These are phyloP conservation scores for Rhynchospora tenuis DNA, from an alignment of 176 grass and related monocot species.

Conservation along the genomic window DNA sequence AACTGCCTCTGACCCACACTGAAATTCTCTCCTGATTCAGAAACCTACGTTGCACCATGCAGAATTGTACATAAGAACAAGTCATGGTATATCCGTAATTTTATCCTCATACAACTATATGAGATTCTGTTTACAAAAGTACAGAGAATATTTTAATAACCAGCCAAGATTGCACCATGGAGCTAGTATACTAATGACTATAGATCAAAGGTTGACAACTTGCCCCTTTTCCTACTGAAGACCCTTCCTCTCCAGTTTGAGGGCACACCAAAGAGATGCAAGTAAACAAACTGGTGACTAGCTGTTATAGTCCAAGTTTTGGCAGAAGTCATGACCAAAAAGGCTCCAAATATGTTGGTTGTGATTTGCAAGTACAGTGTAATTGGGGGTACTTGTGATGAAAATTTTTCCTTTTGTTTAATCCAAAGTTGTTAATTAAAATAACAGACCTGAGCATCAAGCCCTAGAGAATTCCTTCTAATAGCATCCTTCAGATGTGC, in stretches of 20 bases:
- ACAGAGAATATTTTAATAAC: too few species aligned
- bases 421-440: background rate
- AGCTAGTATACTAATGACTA: background rate
- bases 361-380: background rate
- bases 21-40: slow-evolving; percentile 96
- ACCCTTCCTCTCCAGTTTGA: too few species aligned
- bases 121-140: background rate
- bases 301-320: background rate
- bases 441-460: slow-evolving; percentile 79
- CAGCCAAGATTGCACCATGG: too few species aligned
- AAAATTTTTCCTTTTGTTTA: background rate
- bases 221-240: too few species aligned
- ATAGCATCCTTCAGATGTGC: slow-evolving; percentile 98
- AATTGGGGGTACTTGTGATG: background rate
- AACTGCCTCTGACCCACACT: slow-evolving; percentile 94
- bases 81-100: background rate
- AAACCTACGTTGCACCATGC: slow-evolving; percentile 42
- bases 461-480: slow-evolving; percentile 72
- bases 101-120: background rate
- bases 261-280: background rate
- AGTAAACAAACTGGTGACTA: background rate
- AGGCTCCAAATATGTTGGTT: background rate
- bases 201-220: background rate
- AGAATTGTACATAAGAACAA: background rate
- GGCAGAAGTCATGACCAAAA: background rate